Conservation (phyloP, 2,329 filamentous ascomycete genomes). For the Chaetomium sp. region DNA sequence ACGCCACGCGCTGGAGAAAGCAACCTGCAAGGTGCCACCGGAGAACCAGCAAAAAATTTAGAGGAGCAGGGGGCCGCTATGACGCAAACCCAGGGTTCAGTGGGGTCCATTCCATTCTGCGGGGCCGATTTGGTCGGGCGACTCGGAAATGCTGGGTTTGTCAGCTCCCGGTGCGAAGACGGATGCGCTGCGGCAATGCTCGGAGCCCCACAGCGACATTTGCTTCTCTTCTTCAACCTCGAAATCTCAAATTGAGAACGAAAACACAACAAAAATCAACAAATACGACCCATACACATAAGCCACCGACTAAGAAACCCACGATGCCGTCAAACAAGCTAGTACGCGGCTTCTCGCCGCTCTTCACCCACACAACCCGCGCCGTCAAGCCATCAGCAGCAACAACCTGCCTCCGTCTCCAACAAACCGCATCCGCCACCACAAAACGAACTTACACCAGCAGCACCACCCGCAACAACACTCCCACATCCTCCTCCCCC, state of each 20-base stretch:
- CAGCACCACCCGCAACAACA: conserved; percentile 18
- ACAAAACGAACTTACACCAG: conserved; percentile 25
- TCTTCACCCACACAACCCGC: conserved; percentile 13
- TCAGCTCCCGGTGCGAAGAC: conserved; percentile 13
- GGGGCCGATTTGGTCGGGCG: neutral
- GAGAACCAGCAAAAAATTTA: conserved; percentile 17
- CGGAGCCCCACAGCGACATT: neutral
- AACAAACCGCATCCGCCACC: conserved; percentile 23
- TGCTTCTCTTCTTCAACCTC: conserved; percentile 5
- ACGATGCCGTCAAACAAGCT: conserved; percentile 26
- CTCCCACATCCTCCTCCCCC: conserved; percentile 22
- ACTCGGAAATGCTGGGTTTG: conserved; percentile 17
- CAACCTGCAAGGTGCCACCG: conserved; percentile 7
- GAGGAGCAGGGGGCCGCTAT: conserved; percentile 15
- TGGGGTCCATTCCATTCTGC: neutral
- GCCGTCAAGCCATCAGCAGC: conserved; percentile 7
- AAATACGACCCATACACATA: neutral
- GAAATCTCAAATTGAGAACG: neutral
- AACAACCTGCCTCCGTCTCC: conserved; percentile 16
- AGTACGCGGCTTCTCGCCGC: conserved; percentile 22
- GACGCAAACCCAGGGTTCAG: conserved; percentile 19
- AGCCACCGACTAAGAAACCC: neutral
- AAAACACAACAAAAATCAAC: neutral
- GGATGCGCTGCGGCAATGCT: conserved; percentile 13
- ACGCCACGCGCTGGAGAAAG: neutral